Conservation (phyloP, 306 rosid genomes). For the Prinsepia uniflora region DNA sequence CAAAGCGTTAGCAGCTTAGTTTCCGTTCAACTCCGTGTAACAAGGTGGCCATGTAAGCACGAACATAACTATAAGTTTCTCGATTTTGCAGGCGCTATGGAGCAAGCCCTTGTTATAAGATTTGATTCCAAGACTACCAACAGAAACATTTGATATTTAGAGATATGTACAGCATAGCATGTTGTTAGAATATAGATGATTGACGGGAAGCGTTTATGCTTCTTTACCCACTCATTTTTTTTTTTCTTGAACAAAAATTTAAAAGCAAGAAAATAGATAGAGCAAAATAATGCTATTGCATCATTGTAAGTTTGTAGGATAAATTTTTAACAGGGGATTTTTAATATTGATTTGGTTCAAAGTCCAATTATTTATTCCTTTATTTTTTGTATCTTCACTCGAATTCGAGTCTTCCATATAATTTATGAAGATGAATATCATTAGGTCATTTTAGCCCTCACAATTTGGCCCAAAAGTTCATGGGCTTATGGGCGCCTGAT, state of each 20-base stretch:
- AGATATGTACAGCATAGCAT: neutral
- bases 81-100: constrained; percentile 7
- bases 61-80: neutral
- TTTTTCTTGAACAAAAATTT: neutral
- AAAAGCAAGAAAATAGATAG: neutral
- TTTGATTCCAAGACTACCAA: neutral
- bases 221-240: neutral
- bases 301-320: neutral
- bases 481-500: too few species aligned
- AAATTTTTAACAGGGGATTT: neutral
- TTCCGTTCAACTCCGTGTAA: neutral
- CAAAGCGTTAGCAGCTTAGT: too few species aligned
- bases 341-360: too few species aligned
- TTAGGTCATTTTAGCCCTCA: too few species aligned
- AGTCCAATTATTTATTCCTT: too few species aligned
- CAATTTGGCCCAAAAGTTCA: too few species aligned
- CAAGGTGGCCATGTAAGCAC: neutral
- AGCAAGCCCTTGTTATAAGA: neutral
- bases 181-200: neutral
- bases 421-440: neutral
- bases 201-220: neutral
- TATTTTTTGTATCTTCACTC: too few species aligned
- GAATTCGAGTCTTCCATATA: neutral
- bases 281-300: neutral
- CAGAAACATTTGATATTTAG: neutral